A percentile compares a stretch with the other conserved stretches of the same genome.
phyloP scores from a whole-genome alignment of 2,329 filamentous ascomycete genomes.

The Pyricularia grisea region DNA sequence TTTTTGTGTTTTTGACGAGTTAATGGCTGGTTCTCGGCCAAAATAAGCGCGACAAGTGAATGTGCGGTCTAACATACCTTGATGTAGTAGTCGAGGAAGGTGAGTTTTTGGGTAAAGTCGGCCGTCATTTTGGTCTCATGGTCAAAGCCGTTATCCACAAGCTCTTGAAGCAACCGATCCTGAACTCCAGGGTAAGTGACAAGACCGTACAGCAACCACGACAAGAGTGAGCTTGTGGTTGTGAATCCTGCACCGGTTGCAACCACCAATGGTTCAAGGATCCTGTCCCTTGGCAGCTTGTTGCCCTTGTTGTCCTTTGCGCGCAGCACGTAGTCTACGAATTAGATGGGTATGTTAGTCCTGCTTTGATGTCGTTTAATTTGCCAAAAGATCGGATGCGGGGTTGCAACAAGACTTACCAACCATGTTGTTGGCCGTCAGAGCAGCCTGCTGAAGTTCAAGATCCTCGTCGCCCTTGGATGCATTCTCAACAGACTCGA shows the following conservation, averaged over 20 bases:
- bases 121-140: constrained; percentile 33
- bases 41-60: too few species aligned
- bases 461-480: constrained; percentile 28
- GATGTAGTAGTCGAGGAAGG: constrained; percentile 47
- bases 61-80: constrained; percentile 25
- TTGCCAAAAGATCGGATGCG: too few species aligned
- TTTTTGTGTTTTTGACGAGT: neutral
- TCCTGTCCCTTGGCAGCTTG: constrained; percentile 36
- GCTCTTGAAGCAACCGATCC: constrained; percentile 46
- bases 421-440: constrained; percentile 33
- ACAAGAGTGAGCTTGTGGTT: constrained; percentile 47
- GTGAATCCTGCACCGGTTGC: constrained; percentile 50
- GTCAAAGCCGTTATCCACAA: constrained; percentile 37
- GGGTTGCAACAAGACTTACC: constrained; percentile 10
- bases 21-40: neutral
- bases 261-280: constrained; percentile 33
- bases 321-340: constrained; percentile 40
- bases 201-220: constrained; percentile 47
- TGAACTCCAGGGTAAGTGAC: constrained; percentile 45
- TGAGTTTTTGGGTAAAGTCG: constrained; percentile 35
- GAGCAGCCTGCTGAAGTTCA: constrained; percentile 36
- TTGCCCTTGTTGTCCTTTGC: constrained; percentile 45
- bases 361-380: too few species aligned
- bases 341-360: neutral
- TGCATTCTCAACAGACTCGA: constrained; percentile 27